Conservation (phyloP, 1,284 basidiomycete species). For the Ceratobasidium sp. region DNA sequence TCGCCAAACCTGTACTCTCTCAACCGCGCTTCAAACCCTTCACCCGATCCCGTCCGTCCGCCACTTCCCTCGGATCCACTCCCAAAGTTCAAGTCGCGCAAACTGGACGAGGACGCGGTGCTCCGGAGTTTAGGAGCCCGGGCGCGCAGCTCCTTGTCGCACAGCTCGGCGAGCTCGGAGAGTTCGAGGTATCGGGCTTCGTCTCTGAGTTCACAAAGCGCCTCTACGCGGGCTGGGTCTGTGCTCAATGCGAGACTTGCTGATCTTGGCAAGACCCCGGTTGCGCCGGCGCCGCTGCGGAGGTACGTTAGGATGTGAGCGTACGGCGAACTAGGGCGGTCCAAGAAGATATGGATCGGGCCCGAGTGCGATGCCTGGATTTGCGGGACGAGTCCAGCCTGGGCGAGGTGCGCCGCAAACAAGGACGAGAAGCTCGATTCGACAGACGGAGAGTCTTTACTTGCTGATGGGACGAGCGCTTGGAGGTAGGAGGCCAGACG, state of each 20-base stretch:
- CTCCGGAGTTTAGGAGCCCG: slow-evolving; percentile 53
- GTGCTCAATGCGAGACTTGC: slow-evolving; percentile 63
- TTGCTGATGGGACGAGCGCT: slow-evolving; percentile 56
- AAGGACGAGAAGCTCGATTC: slow-evolving; percentile 47
- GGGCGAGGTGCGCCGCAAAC: slow-evolving; percentile 50
- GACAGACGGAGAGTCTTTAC: slow-evolving; percentile 54
- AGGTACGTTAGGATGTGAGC: slow-evolving; percentile 77
- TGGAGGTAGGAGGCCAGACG: slow-evolving; percentile 70
- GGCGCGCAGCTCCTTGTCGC: slow-evolving; percentile 45
- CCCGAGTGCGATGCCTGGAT: slow-evolving; percentile 53
- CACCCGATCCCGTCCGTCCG: slow-evolving; percentile 20
- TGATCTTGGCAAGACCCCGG: slow-evolving; percentile 70
- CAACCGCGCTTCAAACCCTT: slow-evolving; percentile 14
- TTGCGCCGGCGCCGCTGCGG: slow-evolving; percentile 65
- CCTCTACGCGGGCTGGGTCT: slow-evolving; percentile 65
- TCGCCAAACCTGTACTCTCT: slow-evolving; percentile 33
- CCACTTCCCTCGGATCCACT: slow-evolving; percentile 6
- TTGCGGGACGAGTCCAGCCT: slow-evolving; percentile 46
- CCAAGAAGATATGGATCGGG: slow-evolving; percentile 80
- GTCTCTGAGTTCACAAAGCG: slow-evolving; percentile 77
- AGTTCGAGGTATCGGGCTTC: slow-evolving; percentile 73
- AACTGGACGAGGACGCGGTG: slow-evolving; percentile 17
- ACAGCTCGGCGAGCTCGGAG: slow-evolving; percentile 45
- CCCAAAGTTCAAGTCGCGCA: slow-evolving; percentile 35
- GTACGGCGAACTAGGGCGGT: slow-evolving; percentile 80